Conservation (phyloP, 805 yeast species). For the Nakazawaea ishiwadae region DNA sequence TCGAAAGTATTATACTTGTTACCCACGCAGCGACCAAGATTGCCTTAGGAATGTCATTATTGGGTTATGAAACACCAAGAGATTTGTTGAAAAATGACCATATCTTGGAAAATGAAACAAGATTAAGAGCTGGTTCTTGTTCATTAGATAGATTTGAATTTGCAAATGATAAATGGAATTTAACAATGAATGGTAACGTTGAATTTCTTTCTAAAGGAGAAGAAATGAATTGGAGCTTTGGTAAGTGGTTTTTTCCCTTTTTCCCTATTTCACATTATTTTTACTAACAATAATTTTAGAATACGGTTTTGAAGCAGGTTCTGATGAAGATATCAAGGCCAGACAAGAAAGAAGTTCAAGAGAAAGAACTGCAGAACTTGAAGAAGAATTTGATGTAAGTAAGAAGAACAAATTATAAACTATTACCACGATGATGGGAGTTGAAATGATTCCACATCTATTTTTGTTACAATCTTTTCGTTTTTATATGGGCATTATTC, state of each 20-base stretch:
- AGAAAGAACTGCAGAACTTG: conserved; percentile 14
- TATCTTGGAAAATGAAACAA: conserved; percentile 32
- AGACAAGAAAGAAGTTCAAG: conserved; percentile 30
- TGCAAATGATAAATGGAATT: conserved; percentile 44
- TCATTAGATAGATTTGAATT: conserved; percentile 63
- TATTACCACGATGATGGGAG: no score
- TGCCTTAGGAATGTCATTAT: conserved; percentile 74
- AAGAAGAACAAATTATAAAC: background rate
- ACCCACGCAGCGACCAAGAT: conserved; percentile 94
- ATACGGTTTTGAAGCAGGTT: conserved; percentile 77
- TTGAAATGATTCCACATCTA: no score
- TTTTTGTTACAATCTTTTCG: no score
- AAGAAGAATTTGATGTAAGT: conserved; percentile 19
- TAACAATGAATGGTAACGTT: conserved; percentile 68
- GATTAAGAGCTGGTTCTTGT: conserved; percentile 75
- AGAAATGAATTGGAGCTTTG: conserved; percentile 92
- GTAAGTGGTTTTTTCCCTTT: conserved; percentile 25
- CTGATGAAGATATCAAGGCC: conserved; percentile 74
- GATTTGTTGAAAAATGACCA: conserved; percentile 45
- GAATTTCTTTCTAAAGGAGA: conserved; percentile 72
- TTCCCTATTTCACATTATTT: no score
- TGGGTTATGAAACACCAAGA: conserved; percentile 46
- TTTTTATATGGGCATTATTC: no score
- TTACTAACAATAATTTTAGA: no score
- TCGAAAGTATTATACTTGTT: conserved; percentile 62